These are phyloP conservation scores for Marasmius fiardii DNA, from an alignment of 1,284 basidiomycete genomes.

Conservation along the genomic window DNA sequence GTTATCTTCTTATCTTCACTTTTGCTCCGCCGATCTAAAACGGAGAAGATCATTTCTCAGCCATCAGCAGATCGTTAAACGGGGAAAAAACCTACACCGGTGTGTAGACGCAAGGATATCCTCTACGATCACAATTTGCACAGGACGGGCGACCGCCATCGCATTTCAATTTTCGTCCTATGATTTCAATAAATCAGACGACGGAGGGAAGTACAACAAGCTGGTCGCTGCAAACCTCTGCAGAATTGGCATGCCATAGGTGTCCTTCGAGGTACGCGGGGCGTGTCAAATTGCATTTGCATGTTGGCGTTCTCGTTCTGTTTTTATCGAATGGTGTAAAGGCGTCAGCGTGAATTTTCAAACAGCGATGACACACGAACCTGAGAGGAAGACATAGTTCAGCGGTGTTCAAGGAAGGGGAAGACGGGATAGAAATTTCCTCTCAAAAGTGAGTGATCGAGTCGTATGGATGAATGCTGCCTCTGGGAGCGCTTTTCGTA, in stretches of 20 bases:
- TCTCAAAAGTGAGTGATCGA: too few species aligned
- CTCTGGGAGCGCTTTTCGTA: too few species aligned
- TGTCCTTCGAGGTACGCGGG: slow-evolving; percentile 45
- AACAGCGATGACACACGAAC: too few species aligned
- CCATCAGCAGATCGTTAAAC: slow-evolving; percentile 9
- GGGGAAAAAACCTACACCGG: slow-evolving; percentile 45
- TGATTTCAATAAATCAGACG: not conserved
- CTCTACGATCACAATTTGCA: slow-evolving; percentile 48
- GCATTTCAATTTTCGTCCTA: slow-evolving; percentile 60
- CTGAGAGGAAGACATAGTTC: too few species aligned
- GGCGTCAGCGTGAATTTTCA: too few species aligned
- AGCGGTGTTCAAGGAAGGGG: too few species aligned
- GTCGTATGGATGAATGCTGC: too few species aligned
- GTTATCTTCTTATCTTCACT: slow-evolving; percentile 2
- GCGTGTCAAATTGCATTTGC: slow-evolving; percentile 20
- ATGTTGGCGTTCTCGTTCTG: not conserved
- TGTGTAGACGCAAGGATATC: slow-evolving; percentile 44
- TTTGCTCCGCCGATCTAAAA: slow-evolving; percentile 13
- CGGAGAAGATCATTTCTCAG: slow-evolving; percentile 7
- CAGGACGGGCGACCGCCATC: slow-evolving; percentile 52
- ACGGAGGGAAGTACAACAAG: not conserved
- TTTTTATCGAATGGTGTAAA: too few species aligned
- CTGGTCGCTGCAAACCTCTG: slow-evolving; percentile 33
- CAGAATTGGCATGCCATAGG: slow-evolving; percentile 60
- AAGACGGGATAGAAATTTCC: too few species aligned